A percentile compares a stretch with the other conserved stretches of the same genome.
Conservation (phyloP, 108 stramenopile genomes). For the Mayamaea pseudoterrestris region DNA sequence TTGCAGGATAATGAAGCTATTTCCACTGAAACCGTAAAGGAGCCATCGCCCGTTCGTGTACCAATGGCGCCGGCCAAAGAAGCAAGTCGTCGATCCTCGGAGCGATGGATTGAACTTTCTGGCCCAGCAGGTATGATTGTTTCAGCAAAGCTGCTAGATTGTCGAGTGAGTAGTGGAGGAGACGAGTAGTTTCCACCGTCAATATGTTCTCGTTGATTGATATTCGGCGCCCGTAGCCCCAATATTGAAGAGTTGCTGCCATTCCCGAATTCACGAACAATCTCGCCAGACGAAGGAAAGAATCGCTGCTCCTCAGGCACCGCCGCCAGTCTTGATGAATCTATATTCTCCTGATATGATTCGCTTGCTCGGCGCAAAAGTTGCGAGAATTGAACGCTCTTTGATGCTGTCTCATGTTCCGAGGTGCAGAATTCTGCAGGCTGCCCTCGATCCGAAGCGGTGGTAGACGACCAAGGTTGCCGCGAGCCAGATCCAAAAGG, state of each 20-base stretch:
- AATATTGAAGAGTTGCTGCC: too few relatives aligned
- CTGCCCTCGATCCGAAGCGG: background rate
- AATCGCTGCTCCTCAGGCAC: background rate
- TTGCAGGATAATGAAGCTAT: background rate
- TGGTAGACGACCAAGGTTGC: background rate
- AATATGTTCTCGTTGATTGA: too few relatives aligned
- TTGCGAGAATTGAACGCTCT: background rate
- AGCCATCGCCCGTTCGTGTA: conserved; percentile 1
- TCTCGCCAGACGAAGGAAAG: background rate
- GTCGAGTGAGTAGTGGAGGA: background rate
- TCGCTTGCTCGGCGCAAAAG: background rate
- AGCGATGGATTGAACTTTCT: background rate
- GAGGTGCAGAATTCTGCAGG: background rate
- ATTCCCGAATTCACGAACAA: background rate
- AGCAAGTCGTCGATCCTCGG: conserved; percentile 1
- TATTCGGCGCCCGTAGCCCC: too few relatives aligned
- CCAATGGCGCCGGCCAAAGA: conserved; percentile 3
- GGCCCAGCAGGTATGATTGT: background rate
- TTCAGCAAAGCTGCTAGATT: background rate
- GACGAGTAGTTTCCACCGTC: too few relatives aligned
- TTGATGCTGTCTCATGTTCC: background rate
- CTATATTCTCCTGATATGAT: background rate
- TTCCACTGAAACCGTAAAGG: conserved; percentile 22
- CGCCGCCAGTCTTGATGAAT: background rate
- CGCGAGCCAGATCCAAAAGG: background rate